A percentile compares a stretch with the other conserved stretches of the same genome.
These are phyloP conservation scores for Debaryomyces sp. DNA, from an alignment of 1,139 yeast genomes.

Conservation along the genomic window DNA sequence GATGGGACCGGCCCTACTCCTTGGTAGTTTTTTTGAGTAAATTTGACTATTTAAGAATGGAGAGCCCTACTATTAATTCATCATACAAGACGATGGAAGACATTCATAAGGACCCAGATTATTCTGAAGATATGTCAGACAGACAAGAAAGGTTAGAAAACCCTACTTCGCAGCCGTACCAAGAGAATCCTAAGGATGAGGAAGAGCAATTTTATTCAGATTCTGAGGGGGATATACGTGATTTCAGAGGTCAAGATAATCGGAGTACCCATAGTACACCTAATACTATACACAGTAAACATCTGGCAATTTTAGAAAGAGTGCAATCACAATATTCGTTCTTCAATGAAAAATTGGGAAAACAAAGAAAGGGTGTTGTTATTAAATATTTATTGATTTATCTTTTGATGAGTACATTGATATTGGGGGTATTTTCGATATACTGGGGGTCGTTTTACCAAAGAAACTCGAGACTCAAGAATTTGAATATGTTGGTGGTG, in stretches of 20 bases:
- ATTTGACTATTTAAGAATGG: not conserved
- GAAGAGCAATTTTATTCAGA: not conserved
- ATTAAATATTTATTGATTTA: slow-evolving; percentile 21
- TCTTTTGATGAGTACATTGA: slow-evolving; percentile 28
- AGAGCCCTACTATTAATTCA: not conserved
- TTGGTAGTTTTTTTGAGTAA: not conserved
- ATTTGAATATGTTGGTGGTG: slow-evolving; percentile 44
- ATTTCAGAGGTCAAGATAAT: not conserved
- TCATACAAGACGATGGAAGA: not conserved
- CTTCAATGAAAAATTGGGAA: slow-evolving; percentile 28
- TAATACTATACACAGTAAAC: slow-evolving; percentile 17
- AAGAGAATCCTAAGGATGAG: not conserved
- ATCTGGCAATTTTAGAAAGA: slow-evolving; percentile 18
- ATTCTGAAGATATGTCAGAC: not conserved
- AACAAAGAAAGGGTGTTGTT: slow-evolving; percentile 22
- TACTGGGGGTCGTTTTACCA: slow-evolving; percentile 49
- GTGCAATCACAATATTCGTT: slow-evolving; percentile 24
- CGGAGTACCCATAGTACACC: not conserved
- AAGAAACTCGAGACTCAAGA: slow-evolving; percentile 28
- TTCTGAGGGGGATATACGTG: not conserved
- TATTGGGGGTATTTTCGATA: slow-evolving; percentile 38
- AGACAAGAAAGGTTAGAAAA: not conserved
- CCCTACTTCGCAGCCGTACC: not conserved
- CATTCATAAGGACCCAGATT: not conserved
- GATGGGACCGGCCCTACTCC: not conserved